Evolutionary conservation across 257 asterid genomes (phyloP), one percentile per base, ranked within the genome.

Genomic region (Gentiana macrophylla): DNA sequence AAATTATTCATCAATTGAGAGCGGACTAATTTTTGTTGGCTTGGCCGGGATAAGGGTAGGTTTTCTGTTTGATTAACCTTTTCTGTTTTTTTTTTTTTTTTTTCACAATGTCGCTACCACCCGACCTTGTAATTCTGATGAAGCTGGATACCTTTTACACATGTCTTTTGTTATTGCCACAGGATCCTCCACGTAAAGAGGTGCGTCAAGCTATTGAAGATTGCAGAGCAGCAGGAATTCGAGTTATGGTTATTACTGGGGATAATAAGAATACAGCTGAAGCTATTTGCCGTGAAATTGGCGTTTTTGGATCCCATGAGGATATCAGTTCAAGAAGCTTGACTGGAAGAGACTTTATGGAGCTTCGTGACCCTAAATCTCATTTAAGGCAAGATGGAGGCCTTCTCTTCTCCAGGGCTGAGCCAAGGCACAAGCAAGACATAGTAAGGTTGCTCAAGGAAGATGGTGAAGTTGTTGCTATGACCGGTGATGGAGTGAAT

Each of bases 401-500:
- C 60, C 91, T 92, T 75, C 83, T 92, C 52, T 85, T 92, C 79
- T 92, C 97, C n/a, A 83, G 99, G 79, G 97, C 99, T 69, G 99
- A 92, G 67, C 99, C 99, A 54, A 81, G 91, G 76, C 99, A 92
- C 71, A 92, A 92, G 62, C 99, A 85, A 75, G 97, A 92, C 56
- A 92, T 92, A 62, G 99, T 92, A 79, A 92, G 93, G 80, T 67
- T 92, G 79, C 94, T 92, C 53, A 92, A 92, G 84, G 95, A 85
- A 65, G 84, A 59, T 9, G 99, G 95, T 61, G 99, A 92, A 78
- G 97, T 92, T 49, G 99, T 92, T 35, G 99, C 99, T 33, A 92
- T 92, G 99, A 92, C 99, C 32, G 99, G 99, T 49, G 99, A 92
- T 79, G 99, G 99, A 57, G 99, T 92, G 67, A 92, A 89, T 61